Base-by-base conservation (phyloP, 2,329 filamentous ascomycete species). In the Aspergillus latus region DNA sequence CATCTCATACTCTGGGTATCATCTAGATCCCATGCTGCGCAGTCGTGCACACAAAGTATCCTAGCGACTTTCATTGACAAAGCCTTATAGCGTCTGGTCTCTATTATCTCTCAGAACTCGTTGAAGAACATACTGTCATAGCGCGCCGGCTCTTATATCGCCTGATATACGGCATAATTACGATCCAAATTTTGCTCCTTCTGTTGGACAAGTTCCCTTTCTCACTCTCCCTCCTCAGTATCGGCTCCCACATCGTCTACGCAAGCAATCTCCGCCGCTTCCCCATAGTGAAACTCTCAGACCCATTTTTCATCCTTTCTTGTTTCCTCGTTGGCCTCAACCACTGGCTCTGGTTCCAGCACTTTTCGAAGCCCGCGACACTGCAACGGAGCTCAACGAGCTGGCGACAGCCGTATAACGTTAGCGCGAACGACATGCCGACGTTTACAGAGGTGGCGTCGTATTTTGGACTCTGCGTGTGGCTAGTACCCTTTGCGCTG, bases 101-200 rank as follows among this genome's bases (percentile, higher is more conserved):
- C 29, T 99, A 99, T 79, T 99, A 99, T 74, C 88, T 99, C 52
- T 97, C 93, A 26, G 94, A 99, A 74, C 86, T 97, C 11, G 94
- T 99, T 59, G 94, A 99, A 77, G 94, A 99, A 74, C 93, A 99
- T 72, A 97, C 93, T 3, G 93, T 97, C 10, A 76, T 96, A 60
- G 89, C 92, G 10, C 96, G 96, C 72, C 90, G 88, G 56, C 79
- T 97, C 15, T 81, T 99, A 51, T 88, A 84, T 34, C 87, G 85
- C 42, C 80, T 97, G 54, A 97, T 97, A 67, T 96, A 96, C 77
- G 79, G 77, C 60, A 85, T 96, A 62, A 88, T 97, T 59, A 82
- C 68, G 30, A 72, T 92, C 5, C 93, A 97, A 72, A 59, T 86
- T 8, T 76, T 93, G 3, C 85, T 97, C 8, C 87, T 86, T 69